Percentiles rank a stretch among this genome's conserved stretches.
Conservation (phyloP, 2,329 filamentous ascomycete genomes). For the Dothistroma septosporum region DNA sequence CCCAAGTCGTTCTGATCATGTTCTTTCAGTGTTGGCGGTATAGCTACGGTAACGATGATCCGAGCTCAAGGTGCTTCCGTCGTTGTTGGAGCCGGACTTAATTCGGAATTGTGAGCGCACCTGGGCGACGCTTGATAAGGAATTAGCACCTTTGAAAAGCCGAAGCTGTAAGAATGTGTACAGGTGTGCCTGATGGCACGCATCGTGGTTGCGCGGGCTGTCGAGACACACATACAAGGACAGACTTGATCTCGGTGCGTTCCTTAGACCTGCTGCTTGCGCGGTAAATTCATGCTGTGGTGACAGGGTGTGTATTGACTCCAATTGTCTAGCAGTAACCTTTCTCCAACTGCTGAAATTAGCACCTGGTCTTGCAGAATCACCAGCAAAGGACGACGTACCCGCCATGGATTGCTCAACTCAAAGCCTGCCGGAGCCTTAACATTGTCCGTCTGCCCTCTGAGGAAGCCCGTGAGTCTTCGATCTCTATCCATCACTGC, state of each 20-base stretch:
- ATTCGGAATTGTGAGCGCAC: too few relatives aligned
- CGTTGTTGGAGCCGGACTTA: too few relatives aligned
- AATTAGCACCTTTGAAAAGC: too few relatives aligned
- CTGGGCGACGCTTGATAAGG: too few relatives aligned
- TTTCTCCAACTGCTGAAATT: not conserved
- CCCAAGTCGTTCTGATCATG: too few relatives aligned
- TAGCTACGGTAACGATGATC: too few relatives aligned
- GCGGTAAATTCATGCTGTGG: not conserved
- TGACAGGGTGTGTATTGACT: not conserved
- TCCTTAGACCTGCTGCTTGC: not conserved
- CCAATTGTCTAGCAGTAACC: not conserved
- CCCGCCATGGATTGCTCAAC: constrained; percentile 65
- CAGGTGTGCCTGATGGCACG: too few relatives aligned
- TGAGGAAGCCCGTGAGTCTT: constrained; percentile 57
- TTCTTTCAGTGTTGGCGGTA: too few relatives aligned
- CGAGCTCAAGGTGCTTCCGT: too few relatives aligned
- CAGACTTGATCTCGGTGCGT: not conserved
- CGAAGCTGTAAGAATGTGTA: too few relatives aligned
- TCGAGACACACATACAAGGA: too few relatives aligned
- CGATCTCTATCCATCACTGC: constrained; percentile 65
- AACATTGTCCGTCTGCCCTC: constrained; percentile 59
- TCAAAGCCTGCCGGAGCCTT: constrained; percentile 60
- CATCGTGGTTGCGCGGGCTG: too few relatives aligned
- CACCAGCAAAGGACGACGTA: constrained; percentile 38
- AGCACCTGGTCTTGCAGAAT: not conserved